Conservation (phyloP, 805 yeast species). For the Lipomyces lipofer region DNA sequence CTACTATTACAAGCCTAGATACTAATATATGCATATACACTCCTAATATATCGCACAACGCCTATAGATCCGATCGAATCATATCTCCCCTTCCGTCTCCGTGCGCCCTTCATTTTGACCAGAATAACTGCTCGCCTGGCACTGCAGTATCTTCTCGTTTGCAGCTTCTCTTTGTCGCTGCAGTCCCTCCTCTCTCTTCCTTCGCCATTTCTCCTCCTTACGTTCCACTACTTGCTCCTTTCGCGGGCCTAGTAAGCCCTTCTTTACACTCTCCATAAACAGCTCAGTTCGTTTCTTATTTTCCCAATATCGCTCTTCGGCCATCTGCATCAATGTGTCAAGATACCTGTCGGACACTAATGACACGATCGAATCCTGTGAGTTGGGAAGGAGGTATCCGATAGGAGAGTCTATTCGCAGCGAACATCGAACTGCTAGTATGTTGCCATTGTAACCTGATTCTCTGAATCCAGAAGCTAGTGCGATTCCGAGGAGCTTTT, state of each 20-base stretch:
- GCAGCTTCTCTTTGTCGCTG: slow-evolving; percentile 9
- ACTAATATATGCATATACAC: no score
- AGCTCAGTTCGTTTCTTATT: slow-evolving; percentile 56
- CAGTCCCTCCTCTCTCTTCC: slow-evolving; percentile 25
- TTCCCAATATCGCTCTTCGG: slow-evolving; percentile 65
- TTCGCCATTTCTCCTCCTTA: slow-evolving; percentile 19
- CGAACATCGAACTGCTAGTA: slow-evolving; percentile 75
- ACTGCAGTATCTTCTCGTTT: background rate
- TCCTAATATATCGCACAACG: no score
- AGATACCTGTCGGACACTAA: slow-evolving; percentile 58
- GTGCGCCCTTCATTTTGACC: no score
- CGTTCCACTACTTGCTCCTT: slow-evolving; percentile 3
- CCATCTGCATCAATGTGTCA: slow-evolving; percentile 51
- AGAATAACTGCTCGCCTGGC: no score
- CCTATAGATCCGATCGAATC: no score
- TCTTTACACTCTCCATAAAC: slow-evolving; percentile 9
- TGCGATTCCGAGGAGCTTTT: slow-evolving; percentile 63
- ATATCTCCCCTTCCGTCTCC: no score
- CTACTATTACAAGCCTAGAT: no score
- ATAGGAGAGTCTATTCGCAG: slow-evolving; percentile 76
- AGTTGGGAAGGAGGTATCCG: slow-evolving; percentile 50
- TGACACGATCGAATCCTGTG: slow-evolving; percentile 26
- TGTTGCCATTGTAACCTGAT: slow-evolving; percentile 78
- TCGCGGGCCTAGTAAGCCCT: background rate
- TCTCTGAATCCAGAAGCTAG: slow-evolving; percentile 87